Evolutionary conservation across 345 rosid genomes (phyloP), one percentile per base, ranked within the genome.

Genomic region (Punica granatum): DNA sequence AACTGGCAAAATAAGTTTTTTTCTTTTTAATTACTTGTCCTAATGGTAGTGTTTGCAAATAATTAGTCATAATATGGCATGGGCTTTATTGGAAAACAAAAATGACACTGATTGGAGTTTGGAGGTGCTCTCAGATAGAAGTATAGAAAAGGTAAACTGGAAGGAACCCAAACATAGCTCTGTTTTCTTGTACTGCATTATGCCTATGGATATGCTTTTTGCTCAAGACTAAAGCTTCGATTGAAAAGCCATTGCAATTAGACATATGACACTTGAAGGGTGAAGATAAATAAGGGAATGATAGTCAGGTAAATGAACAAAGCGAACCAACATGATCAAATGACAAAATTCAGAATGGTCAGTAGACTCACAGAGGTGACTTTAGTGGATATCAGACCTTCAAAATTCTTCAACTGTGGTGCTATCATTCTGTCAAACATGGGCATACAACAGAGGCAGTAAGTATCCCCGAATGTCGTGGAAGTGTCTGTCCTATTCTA

Each of bases 391-490:
- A 87, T 26, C 41, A 86, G 76, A 48, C 94, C 97, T 80, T 93
- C 88, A 43, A 88, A 80, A 69, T 88, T 90, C 87, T 79, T 89
- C 76, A 77, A 65, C 74, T 69, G 82, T 11, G 90, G 92, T 16
- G 73, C 41, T 76, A 82, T 62, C 97, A 93, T 80, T 77, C 98
- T 89, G 85, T 51, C 33, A 36, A n/a, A n/a, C 13, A 18, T 6
- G 7, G 42, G 37, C 43, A 53, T 41, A 7, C 25, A 65, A 48
- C 15, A 15, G 28, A 58, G 12, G 18, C 33, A 18, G 32, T 9
- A 49, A 49, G 34, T 0, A 49, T 42, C 19, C 9, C 13, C 0
- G n/a, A 0, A 66, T 56, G 34, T 2, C 13, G 31, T 53, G 23
- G 26, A 13, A 26, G 2, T 21, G 36, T 13, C 12, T 46, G n/a